Conservation (phyloP, 2,329 filamentous ascomycete genomes). For the Tolypocladium sp. region DNA sequence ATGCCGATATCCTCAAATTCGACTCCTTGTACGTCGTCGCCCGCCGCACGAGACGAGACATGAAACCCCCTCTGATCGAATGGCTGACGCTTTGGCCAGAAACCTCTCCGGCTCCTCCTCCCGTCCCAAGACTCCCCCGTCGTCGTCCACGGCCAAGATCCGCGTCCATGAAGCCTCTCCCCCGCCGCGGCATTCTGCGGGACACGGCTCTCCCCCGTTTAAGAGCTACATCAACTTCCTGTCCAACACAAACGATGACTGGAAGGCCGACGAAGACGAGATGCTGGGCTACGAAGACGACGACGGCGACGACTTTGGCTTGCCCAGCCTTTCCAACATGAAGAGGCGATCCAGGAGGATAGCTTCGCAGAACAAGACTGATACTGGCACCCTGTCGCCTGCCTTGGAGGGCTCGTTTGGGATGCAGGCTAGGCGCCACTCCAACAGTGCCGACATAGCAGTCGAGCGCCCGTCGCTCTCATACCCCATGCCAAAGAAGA, state of each 20-base stretch:
- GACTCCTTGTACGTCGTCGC: constrained; percentile 57
- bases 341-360: constrained; percentile 57
- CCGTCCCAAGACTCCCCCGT: constrained; percentile 68
- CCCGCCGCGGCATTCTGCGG: constrained; percentile 41
- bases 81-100: constrained; percentile 25
- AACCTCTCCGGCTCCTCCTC: constrained; percentile 51
- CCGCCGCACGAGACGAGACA: neutral
- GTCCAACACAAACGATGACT: constrained; percentile 73
- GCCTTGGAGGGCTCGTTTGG: constrained; percentile 26
- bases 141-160: constrained; percentile 44
- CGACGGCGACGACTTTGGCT: constrained; percentile 89
- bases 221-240: constrained; percentile 75
- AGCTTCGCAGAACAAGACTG: constrained; percentile 29
- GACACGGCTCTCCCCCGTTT: constrained; percentile 53
- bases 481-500: constrained; percentile 83
- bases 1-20: constrained; percentile 88
- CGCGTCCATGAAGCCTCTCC: constrained; percentile 44
- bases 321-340: constrained; percentile 89
- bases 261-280: constrained; percentile 68
- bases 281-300: constrained; percentile 75
- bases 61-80: neutral
- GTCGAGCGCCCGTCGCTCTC: constrained; percentile 74
- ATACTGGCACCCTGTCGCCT: constrained; percentile 24
- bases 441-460: constrained; percentile 88
- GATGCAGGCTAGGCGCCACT: constrained; percentile 47